These are phyloP conservation scores for Candida alai DNA, from an alignment of 805 yeast genomes.

Conservation along the genomic window DNA sequence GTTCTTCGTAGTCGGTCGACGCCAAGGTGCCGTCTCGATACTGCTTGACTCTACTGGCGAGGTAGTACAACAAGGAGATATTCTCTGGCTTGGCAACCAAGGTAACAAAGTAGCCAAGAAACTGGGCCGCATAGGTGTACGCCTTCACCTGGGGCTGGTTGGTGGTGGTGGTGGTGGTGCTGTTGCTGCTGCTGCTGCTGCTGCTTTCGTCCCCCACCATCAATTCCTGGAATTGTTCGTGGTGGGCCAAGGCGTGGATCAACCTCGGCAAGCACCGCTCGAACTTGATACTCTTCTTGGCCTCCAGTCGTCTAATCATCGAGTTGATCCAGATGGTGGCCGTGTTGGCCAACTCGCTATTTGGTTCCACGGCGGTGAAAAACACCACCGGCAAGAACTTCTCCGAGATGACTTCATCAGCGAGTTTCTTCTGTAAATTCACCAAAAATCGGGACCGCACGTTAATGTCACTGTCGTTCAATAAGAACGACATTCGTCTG, in stretches of 20 bases:
- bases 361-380: conserved; percentile 76
- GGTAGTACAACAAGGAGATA: conserved; percentile 66
- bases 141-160: conserved; percentile 37
- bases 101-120: conserved; percentile 56
- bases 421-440: conserved; percentile 48
- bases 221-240: conserved; percentile 54
- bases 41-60: conserved; percentile 76
- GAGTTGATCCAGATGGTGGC: conserved; percentile 72
- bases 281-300: conserved; percentile 42
- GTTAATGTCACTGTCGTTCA: conserved; percentile 61
- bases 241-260: conserved; percentile 70
- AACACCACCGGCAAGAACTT: conserved; percentile 65
- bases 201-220: conserved; percentile 23
- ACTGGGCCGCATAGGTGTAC: conserved; percentile 52
- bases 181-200: conserved; percentile 12
- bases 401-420: conserved; percentile 53
- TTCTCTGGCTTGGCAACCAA: conserved; percentile 62
- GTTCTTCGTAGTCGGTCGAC: conserved; percentile 28
- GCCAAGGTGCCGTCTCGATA: conserved; percentile 55
- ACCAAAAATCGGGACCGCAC: conserved; percentile 54
- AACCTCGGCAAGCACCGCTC: conserved; percentile 68
- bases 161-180: too few relatives aligned
- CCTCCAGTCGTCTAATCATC: conserved; percentile 38
- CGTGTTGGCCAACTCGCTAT: conserved; percentile 42
- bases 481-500: conserved; percentile 49